These are phyloP conservation scores for Arctostaphylos glauca DNA, from an alignment of 148 eudicot genomes.

Conservation along the genomic window DNA sequence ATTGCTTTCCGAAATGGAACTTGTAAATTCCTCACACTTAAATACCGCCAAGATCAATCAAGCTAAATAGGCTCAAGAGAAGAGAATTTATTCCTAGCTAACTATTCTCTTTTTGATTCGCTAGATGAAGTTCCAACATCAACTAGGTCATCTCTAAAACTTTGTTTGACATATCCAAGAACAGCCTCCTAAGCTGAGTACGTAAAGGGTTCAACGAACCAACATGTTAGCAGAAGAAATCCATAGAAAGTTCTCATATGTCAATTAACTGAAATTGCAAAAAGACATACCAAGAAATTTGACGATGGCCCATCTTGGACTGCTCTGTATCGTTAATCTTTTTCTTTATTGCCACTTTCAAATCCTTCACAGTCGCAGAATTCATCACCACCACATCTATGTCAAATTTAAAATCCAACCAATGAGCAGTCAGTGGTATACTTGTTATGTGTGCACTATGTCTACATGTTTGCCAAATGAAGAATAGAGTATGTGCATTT, in stretches of 20 bases:
- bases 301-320: conserved; percentile 93
- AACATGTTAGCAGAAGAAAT: neutral
- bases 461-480: conserved; percentile 29
- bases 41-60: too few species aligned
- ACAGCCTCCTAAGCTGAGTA: neutral
- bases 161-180: neutral
- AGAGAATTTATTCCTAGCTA: too few species aligned
- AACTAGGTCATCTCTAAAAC: neutral
- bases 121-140: neutral
- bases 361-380: conserved; percentile 72
- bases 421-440: neutral
- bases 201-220: neutral
- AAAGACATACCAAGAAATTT: conserved; percentile 72
- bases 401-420: conserved; percentile 5
- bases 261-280: neutral
- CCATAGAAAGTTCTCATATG: conserved; percentile 11
- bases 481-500: neutral
- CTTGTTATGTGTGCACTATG: too few species aligned
- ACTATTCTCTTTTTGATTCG: too few species aligned
- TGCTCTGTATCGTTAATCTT: conserved; percentile 74
- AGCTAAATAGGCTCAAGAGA: too few species aligned
- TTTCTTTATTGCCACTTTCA: conserved; percentile 66
- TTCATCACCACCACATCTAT: conserved; percentile 86
- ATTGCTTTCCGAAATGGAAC: too few species aligned
- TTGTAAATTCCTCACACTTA: too few species aligned